A percentile compares a stretch with the other conserved stretches of the same genome.
Conservation (phyloP, 2,329 filamentous ascomycete genomes). For the Diaporthe destruens region DNA sequence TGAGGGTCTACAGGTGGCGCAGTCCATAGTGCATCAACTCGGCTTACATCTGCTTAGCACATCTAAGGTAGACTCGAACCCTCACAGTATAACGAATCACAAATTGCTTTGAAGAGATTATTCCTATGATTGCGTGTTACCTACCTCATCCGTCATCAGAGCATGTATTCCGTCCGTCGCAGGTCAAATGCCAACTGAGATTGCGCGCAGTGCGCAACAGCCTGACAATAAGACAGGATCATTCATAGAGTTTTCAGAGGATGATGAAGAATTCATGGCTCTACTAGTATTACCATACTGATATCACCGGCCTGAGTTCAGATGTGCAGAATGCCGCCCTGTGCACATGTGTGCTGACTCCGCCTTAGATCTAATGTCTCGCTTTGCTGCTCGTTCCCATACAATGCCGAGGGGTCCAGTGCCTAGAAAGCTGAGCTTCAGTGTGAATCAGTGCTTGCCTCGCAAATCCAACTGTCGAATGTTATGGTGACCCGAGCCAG, state of each 20-base stretch:
- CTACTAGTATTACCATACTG: background rate
- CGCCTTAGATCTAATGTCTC: no score
- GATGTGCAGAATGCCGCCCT: background rate
- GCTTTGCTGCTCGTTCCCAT: no score
- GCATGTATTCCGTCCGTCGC: background rate
- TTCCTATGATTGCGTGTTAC: background rate
- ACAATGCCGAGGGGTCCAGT: background rate
- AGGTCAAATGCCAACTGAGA: background rate
- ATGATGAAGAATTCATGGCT: no score
- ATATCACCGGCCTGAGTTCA: no score
- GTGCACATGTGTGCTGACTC: no score
- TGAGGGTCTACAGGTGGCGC: conserved; percentile 1
- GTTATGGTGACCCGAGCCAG: background rate
- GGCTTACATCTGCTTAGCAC: background rate
- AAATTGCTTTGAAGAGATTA: background rate
- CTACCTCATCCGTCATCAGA: background rate
- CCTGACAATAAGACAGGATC: background rate
- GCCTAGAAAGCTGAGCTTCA: background rate
- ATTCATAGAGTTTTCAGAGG: background rate
- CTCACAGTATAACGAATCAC: background rate
- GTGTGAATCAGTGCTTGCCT: background rate
- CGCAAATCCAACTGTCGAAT: background rate
- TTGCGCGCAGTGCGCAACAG: no score
- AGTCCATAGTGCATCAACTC: background rate
- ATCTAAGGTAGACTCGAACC: background rate